Evolutionary conservation across 495 filamentous ascomycete genomes (phyloP), one percentile per base, ranked within the genome.

Genomic region (Aspergillus hancockii): DNA sequence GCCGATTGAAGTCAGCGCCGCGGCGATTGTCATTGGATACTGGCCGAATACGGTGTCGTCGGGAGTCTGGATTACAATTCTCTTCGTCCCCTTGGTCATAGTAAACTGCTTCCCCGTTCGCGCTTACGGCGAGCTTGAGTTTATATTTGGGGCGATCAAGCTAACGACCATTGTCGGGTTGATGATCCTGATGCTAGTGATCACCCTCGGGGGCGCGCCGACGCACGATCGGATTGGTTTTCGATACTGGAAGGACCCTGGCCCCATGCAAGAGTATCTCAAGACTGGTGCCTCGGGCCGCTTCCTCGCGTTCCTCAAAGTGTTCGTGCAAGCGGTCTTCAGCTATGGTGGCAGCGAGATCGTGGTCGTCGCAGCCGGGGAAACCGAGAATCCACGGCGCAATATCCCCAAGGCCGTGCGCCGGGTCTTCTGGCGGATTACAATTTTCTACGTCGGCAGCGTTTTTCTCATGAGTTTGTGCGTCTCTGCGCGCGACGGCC

Each of bases 401-500:
- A 86, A 86, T 38, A 87, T 95, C 55, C 91, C 91, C 40, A 82
- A 82, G 63, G 91, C 91, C n/a, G 85, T 86, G 4, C 86, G 85
- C 31, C 85, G 89, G 57, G 87, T 90, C 28, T 93, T 94, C 72
- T 90, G 88, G 80, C 87, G 91, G 54, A 90, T 96, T 67, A 65
- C 85, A 40, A 81, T 93, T 67, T 94, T 96, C 77, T 95, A 94
- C 73, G 70, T 80, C 19, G 61, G 81, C 16, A 78, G 78, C 10
- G 75, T 79, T 14, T 75, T 85, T 40, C 71, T 77, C 3, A 79
- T 86, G 54, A 79, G 81, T 19, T 68, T 86, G 7, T 68, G 78
- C 9, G 74, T 83, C 21, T 47, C 56, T 16, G 13, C 53, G 6
- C 19, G 14, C 14, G 53, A 55, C 14, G 6, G 10, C 14, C 53